Conservation (phyloP, 1,139 yeast genomes). For the Saccharomyces hybrid region DNA sequence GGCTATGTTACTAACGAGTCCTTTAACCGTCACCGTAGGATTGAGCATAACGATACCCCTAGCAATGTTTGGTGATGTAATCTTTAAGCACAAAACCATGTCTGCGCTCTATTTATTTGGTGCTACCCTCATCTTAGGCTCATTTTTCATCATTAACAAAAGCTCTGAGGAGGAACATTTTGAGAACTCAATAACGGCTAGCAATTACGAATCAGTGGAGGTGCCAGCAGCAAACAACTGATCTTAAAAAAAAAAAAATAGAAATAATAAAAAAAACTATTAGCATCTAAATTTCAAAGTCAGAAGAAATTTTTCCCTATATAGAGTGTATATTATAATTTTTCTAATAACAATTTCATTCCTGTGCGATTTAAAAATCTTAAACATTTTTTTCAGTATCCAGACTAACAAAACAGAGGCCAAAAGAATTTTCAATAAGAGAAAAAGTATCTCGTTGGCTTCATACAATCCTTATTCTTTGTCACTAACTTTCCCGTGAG, state of each 20-base stretch:
- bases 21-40: conserved; percentile 89
- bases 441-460: neutral
- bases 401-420: neutral
- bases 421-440: neutral
- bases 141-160: conserved; percentile 75
- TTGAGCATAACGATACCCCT: conserved; percentile 84
- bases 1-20: conserved; percentile 83
- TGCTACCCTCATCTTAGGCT: conserved; percentile 68
- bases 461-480: neutral
- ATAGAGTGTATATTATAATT: conserved; percentile 5
- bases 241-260: neutral
- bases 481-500: neutral
- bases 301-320: neutral
- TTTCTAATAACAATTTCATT: neutral
- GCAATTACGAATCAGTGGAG: neutral
- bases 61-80: conserved; percentile 84
- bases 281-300: neutral
- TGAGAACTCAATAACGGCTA: conserved; percentile 7
- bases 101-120: conserved; percentile 64
- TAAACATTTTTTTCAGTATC: neutral
- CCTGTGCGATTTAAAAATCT: neutral
- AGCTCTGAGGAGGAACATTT: conserved; percentile 53
- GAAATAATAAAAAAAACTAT: neutral
- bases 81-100: conserved; percentile 57
- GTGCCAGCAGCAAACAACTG: neutral